These are phyloP conservation scores for Leccinum truebloodii DNA, from an alignment of 768 basidiomycete species.

Conservation along the genomic window DNA sequence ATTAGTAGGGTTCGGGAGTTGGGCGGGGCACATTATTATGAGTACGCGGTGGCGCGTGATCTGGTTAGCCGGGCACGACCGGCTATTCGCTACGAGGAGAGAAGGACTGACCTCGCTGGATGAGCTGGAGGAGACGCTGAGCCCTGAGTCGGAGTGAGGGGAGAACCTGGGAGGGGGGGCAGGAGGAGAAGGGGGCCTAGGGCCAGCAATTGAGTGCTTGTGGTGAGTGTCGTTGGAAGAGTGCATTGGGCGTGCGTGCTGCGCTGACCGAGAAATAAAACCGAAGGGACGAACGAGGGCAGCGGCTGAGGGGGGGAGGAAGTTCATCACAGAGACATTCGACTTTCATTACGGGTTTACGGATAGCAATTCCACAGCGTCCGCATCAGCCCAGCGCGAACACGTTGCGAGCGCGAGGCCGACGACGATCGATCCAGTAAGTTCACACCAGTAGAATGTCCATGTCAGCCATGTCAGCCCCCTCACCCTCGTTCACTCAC, in stretches of 20 bases:
- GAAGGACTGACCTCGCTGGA: constrained; percentile 32
- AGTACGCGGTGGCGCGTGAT: constrained; percentile 5
- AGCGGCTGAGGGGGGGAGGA: not conserved
- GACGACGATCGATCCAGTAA: constrained; percentile 16
- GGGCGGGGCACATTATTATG: not conserved
- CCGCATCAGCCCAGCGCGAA: constrained; percentile 2
- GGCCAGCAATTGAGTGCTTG: constrained; percentile 2
- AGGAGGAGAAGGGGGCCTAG: constrained; percentile 1
- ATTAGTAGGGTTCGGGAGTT: constrained; percentile 1
- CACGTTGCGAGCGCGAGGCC: constrained; percentile 20
- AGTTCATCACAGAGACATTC: not conserved
- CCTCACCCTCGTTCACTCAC: not conserved
- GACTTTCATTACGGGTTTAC: not conserved
- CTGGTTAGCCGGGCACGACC: constrained; percentile 10
- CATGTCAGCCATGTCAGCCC: constrained; percentile 8
- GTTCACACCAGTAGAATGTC: not conserved
- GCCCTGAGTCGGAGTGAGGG: constrained; percentile 31
- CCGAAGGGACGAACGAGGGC: not conserved
- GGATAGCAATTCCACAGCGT: not conserved
- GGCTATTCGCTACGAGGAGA: constrained; percentile 5
- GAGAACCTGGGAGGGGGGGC: constrained; percentile 2
- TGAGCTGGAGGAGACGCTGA: constrained; percentile 32
- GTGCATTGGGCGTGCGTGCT: constrained; percentile 20
- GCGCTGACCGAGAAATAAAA: constrained; percentile 10
- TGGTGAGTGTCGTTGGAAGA: constrained; percentile 22